A percentile compares a stretch with the other conserved stretches of the same genome.
These are phyloP conservation scores for Friedmanniomyces simplex DNA, from an alignment of 495 filamentous ascomycete genomes.

Conservation along the genomic window DNA sequence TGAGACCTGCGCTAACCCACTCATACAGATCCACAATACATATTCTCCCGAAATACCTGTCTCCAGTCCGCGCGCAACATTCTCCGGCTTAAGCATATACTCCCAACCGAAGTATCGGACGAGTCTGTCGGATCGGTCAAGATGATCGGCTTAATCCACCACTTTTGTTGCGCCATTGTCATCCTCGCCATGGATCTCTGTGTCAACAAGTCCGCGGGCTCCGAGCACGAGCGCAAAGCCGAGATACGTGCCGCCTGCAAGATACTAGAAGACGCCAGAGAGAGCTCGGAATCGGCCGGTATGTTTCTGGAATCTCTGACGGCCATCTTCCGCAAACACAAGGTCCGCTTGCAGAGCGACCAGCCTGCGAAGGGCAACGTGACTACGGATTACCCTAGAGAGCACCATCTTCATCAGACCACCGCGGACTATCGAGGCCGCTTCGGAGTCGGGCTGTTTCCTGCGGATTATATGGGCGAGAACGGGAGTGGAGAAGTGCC, in stretches of 20 bases:
- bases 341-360: constrained; percentile 10
- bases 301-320: constrained; percentile 20
- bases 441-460: neutral
- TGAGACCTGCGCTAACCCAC: too few relatives aligned
- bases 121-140: constrained; percentile 16
- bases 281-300: constrained; percentile 9
- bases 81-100: constrained; percentile 28
- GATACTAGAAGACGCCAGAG: constrained; percentile 18
- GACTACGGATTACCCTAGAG: neutral
- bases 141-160: constrained; percentile 23
- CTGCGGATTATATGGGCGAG: neutral
- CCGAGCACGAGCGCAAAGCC: constrained; percentile 17
- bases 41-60: constrained; percentile 37
- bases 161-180: constrained; percentile 23
- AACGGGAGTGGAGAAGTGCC: neutral
- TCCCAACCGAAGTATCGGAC: constrained; percentile 28
- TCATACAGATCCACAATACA: constrained; percentile 30
- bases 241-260: constrained; percentile 21
- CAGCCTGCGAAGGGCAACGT: neutral
- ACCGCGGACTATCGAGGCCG: neutral
- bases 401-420: neutral
- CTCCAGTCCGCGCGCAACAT: constrained; percentile 39
- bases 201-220: constrained; percentile 6
- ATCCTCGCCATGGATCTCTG: constrained; percentile 31
- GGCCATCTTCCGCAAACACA: constrained; percentile 21